Conservation (phyloP, 352 stramenopile genomes). For the Globisporangium megalacanthum region DNA sequence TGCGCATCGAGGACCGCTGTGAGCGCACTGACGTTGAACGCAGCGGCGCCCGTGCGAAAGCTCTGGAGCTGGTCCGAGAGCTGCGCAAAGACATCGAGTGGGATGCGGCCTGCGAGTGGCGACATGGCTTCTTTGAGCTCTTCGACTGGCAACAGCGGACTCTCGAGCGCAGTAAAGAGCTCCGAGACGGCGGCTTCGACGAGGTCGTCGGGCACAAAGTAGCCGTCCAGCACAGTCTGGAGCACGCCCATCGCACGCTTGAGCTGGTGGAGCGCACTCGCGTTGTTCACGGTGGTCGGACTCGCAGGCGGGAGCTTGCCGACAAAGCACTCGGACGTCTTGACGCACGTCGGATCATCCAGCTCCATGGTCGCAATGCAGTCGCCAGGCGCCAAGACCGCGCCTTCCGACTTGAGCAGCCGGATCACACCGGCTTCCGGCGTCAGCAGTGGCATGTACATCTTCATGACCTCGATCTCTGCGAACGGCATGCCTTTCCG, state of each 20-base stretch:
- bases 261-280: slow-evolving; percentile 64
- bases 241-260: slow-evolving; percentile 79
- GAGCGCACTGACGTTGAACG: slow-evolving; percentile 57
- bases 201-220: slow-evolving; percentile 80
- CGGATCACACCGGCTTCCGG: slow-evolving; percentile 95
- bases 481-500: slow-evolving; percentile 83
- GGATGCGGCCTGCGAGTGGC: slow-evolving; percentile 94
- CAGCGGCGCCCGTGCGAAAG: slow-evolving; percentile 44
- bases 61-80: slow-evolving; percentile 82
- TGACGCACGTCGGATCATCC: slow-evolving; percentile 97
- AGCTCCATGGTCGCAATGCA: slow-evolving; percentile 97
- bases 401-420: slow-evolving; percentile 95
- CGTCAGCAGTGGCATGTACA: slow-evolving; percentile 99
- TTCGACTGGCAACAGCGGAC: slow-evolving; percentile 79
- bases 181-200: slow-evolving; percentile 84
- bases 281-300: slow-evolving; percentile 25
- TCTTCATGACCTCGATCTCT: slow-evolving; percentile 99
- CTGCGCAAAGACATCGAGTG: slow-evolving; percentile 86
- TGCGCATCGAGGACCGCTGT: slow-evolving; percentile 54
- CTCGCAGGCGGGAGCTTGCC: slow-evolving; percentile 54
- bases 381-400: slow-evolving; percentile 93
- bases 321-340: slow-evolving; percentile 89
- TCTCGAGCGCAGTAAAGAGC: slow-evolving; percentile 63
- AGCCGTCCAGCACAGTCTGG: slow-evolving; percentile 94
- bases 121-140: slow-evolving; percentile 98